Evolutionary conservation across 768 basidiomycete genomes (phyloP), one percentile per base, ranked within the genome.

Genomic region (Amyloporia xantha): DNA sequence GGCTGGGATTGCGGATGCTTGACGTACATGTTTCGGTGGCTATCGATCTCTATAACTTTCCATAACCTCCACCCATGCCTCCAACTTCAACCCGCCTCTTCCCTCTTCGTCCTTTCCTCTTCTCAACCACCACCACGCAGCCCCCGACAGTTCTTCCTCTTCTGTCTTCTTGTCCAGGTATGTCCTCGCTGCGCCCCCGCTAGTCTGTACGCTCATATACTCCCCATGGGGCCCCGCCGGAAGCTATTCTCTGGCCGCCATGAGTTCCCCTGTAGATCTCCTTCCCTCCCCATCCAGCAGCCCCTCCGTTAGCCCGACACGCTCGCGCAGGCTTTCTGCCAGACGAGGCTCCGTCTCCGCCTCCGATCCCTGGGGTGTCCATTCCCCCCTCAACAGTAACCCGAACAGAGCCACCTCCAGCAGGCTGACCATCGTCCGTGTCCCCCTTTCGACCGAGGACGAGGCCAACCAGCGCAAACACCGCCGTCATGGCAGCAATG

Each of bases 391-490:
- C 35, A 82, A 80, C 55, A 61, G 73, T 48, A 74, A 78, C 60
- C 75, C 76, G 2, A 68, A 69, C 48, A 71, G 81, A 51, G 71
- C 77, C 2, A 75, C 80, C 0, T 80, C 78, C 21, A 81, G 77
- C 64, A 79, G 70, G 3, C 71, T 90, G 35, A 88, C 86, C 44
- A 90, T 91, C 66, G 82, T 89, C 21, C 82, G 84, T 47, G 81
- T 88, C 44, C 65, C 63, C 60, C 53, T 58, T 51, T 19, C 57
- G 63, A 41, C 60, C 62, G 53, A 60, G 69, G 47, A 59, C 41
- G 64, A 70, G 50, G 68, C 66, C 19, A 70, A 71, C 11, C 71
- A 68, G 21, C 59, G 52, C 40, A 62, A 64, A 1, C 64, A 62
- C 48, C 53, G 62, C 26, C 64, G 66, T 40, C 61, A 60, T 40